These are phyloP conservation scores for Blastobotrys indianensis DNA, from an alignment of 1,139 yeast genomes.

Conservation along the genomic window DNA sequence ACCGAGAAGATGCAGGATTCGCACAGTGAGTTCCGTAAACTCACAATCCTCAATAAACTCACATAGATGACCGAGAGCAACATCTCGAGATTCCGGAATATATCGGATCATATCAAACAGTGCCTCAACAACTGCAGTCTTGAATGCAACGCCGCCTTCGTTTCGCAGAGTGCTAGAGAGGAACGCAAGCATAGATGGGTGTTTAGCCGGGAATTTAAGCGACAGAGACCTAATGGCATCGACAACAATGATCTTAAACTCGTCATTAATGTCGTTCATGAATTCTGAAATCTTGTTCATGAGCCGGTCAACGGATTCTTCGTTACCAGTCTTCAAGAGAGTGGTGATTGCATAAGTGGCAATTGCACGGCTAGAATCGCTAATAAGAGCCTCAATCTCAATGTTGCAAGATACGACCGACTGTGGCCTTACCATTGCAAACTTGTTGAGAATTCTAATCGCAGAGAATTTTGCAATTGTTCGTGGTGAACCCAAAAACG, in stretches of 20 bases:
- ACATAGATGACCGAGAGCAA: constrained; percentile 82
- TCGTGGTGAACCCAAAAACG: constrained; percentile 80
- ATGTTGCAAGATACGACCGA: constrained; percentile 66
- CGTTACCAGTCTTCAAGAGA: constrained; percentile 88
- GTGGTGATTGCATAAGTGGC: constrained; percentile 99
- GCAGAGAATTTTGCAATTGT: constrained; percentile 90
- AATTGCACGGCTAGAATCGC: constrained; percentile 82
- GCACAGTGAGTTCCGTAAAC: constrained; percentile 84
- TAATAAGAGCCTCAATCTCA: constrained; percentile 80
- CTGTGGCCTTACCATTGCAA: constrained; percentile 78
- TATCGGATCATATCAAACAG: constrained; percentile 84
- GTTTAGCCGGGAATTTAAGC: constrained; percentile 86
- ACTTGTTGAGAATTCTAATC: constrained; percentile 77
- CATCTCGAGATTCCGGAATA: constrained; percentile 80
- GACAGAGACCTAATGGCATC: constrained; percentile 93
- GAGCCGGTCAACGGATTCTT: constrained; percentile 82
- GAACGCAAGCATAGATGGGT: constrained; percentile 74
- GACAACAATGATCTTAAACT: constrained; percentile 87
- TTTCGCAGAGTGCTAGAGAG: constrained; percentile 81
- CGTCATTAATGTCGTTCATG: constrained; percentile 93
- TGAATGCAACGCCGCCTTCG: constrained; percentile 80
- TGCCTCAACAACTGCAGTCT: constrained; percentile 85
- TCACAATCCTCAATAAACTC: constrained; percentile 99
- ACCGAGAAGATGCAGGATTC: constrained; percentile 86
- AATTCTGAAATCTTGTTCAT: constrained; percentile 82